A percentile compares a stretch with the other conserved stretches of the same genome.
Evolutionary conservation across 2,329 filamentous ascomycete genomes (phyloP).

Genomic region (Tricladium varicosporioides): DNA sequence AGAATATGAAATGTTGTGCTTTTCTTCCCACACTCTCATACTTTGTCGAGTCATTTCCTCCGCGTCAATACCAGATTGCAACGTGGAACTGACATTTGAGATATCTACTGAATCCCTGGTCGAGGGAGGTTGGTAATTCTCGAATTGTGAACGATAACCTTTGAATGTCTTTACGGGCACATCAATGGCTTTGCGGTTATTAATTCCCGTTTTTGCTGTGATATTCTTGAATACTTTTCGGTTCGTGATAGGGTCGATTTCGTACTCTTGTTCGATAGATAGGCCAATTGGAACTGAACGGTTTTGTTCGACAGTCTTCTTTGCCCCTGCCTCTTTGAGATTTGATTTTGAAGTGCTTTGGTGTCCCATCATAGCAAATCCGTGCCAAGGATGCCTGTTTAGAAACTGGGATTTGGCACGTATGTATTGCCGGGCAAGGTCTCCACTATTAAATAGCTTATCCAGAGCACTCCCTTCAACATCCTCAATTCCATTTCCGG

Average conservation of each 20-base stretch:
- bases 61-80: no score
- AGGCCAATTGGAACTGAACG: no score
- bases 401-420: no score
- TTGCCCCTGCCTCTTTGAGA: neutral
- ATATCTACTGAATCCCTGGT: neutral
- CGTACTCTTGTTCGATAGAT: slow-evolving; percentile 27
- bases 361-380: no score
- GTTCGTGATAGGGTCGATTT: slow-evolving; percentile 60
- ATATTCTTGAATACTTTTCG: slow-evolving; percentile 41
- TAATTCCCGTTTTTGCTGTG: neutral
- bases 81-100: no score
- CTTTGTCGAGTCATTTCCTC: neutral
- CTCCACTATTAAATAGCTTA: neutral
- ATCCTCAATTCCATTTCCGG: slow-evolving; percentile 41
- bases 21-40: neutral
- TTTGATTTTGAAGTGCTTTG: neutral
- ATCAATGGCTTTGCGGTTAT: slow-evolving; percentile 15
- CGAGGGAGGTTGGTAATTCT: slow-evolving; percentile 27
- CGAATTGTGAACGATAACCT: slow-evolving; percentile 37
- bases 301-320: neutral
- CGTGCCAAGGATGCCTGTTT: no score
- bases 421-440: neutral
- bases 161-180: slow-evolving; percentile 34
- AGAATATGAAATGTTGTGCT: neutral
- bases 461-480: slow-evolving; percentile 37